Evolutionary conservation across 768 basidiomycete genomes (phyloP), one percentile per base, ranked within the genome.

Genomic region (Tubosaeta sp.): DNA sequence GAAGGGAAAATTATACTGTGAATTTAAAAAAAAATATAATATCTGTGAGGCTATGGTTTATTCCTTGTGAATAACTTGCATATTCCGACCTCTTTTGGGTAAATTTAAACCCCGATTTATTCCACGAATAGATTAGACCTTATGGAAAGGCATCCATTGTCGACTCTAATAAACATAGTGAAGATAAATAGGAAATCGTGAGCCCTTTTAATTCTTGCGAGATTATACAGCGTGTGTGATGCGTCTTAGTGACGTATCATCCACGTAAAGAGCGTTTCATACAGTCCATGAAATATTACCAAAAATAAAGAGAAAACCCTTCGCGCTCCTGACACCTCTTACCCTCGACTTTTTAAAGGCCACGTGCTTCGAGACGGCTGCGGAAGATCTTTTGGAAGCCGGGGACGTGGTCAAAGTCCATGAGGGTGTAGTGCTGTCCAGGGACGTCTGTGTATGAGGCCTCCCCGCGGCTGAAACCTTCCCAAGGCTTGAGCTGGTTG

Each of bases 361-460:
- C 66, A 26, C 64, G 66, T 1, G 56, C 57, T 17, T 63, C 64
- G 10, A 66, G 61, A 26, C 55, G 53, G 29, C 3, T 47, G 13
- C 65, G 66, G 57, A 66, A 63, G 35, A 66, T 61, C 54, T 65
- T 65, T 48, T 65, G 65, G 56, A 65, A 67, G 0, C 53, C 56
- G 1, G 63, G 63, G 5, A 65, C 66, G 31, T 66, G 64, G 44
- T 68, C 66, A 39, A 65, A 61, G 54, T 66, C 65, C 66, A 66
- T 68, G 11, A 66, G 61, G 5, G 65, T 68, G 43, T 68, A 66
- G 46, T 66, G 65, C 19, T 63, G 59, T 27, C 65, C 65, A 0
- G 65, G 65, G 8, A 66, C 65, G 19, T 66, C 65, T 0, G 54
- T 65, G 12, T 55, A 66, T 17, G 49, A 13, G 6, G 64, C 45